Evolutionary conservation across 371 early-diverging fungal species (phyloP).

Genomic region (Synchytrium microbalum): DNA sequence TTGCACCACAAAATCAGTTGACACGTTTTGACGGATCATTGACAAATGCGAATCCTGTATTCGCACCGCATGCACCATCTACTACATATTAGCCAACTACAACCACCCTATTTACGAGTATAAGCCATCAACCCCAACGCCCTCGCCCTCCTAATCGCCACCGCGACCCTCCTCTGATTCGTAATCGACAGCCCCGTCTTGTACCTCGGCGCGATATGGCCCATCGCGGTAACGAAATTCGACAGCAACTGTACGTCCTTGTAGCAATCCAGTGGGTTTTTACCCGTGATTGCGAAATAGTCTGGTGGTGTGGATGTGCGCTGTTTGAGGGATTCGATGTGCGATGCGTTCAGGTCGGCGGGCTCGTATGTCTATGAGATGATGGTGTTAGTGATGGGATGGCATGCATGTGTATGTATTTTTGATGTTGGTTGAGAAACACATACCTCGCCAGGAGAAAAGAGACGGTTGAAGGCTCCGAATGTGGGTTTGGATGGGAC

Average conservation of each 20-base stretch:
- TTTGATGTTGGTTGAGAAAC: background rate
- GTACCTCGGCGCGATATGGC: slow-evolving; percentile 64
- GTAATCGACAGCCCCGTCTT: slow-evolving; percentile 65
- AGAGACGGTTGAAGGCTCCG: background rate
- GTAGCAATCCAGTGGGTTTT: background rate
- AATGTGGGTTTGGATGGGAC: background rate
- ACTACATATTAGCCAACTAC: too few species aligned
- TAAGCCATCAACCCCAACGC: slow-evolving; percentile 75
- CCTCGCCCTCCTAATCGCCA: slow-evolving; percentile 74
- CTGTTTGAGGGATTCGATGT: background rate
- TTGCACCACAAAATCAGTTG: too few species aligned
- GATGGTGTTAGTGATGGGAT: background rate
- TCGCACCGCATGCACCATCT: too few species aligned
- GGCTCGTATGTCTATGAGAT: background rate
- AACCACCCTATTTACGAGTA: too few species aligned
- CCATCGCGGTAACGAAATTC: slow-evolving; percentile 66
- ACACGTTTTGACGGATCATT: too few species aligned
- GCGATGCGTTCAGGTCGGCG: background rate
- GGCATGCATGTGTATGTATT: too few species aligned
- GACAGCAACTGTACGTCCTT: slow-evolving; percentile 54
- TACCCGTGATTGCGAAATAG: background rate
- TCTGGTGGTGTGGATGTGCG: background rate
- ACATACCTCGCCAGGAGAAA: background rate
- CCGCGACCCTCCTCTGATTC: slow-evolving; percentile 68
- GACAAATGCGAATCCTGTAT: too few species aligned